Percentiles rank a stretch among this genome's conserved stretches.
Evolutionary conservation across 2,329 filamentous ascomycete species (phyloP).

Genomic region (Dothidotthia symphoricarpi): DNA sequence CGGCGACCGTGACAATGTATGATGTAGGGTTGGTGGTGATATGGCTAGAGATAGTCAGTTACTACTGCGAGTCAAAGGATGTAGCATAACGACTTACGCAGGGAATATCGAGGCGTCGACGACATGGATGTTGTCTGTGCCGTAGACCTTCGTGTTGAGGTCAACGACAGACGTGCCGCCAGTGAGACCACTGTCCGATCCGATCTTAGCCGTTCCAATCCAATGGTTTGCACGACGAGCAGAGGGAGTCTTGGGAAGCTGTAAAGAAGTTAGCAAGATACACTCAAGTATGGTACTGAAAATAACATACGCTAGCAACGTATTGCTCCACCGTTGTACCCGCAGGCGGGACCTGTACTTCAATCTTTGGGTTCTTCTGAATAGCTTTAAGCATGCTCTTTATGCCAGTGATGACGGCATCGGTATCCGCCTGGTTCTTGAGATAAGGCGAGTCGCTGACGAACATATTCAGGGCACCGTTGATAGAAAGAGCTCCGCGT

Average conservation of each 20-base stretch:
- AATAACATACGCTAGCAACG: conserved; percentile 44
- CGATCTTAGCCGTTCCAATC: conserved; percentile 58
- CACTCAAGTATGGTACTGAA: not conserved
- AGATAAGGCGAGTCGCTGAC: conserved; percentile 62
- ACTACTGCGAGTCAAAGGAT: not conserved
- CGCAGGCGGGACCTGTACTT: conserved; percentile 54
- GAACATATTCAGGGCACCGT: conserved; percentile 55
- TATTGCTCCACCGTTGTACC: conserved; percentile 56
- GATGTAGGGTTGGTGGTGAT: conserved; percentile 42
- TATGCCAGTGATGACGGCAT: conserved; percentile 64
- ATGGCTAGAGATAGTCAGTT: conserved; percentile 24
- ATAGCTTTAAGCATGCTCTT: conserved; percentile 59
- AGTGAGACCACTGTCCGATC: conserved; percentile 45
- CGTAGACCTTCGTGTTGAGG: conserved; percentile 51
- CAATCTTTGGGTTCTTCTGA: conserved; percentile 54
- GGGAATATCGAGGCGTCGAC: conserved; percentile 51
- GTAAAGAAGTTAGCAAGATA: conserved; percentile 4
- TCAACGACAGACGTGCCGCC: conserved; percentile 51
- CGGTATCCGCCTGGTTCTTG: conserved; percentile 56
- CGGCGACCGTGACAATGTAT: conserved; percentile 39
- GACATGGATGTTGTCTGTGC: conserved; percentile 48
- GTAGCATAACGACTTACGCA: conserved; percentile 22
- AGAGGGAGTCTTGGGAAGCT: conserved; percentile 40
- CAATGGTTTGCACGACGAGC: conserved; percentile 48
- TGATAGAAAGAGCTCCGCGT: conserved; percentile 61